These are phyloP conservation scores for Populus deltoides DNA, from an alignment of 345 rosid species.

Conservation along the genomic window DNA sequence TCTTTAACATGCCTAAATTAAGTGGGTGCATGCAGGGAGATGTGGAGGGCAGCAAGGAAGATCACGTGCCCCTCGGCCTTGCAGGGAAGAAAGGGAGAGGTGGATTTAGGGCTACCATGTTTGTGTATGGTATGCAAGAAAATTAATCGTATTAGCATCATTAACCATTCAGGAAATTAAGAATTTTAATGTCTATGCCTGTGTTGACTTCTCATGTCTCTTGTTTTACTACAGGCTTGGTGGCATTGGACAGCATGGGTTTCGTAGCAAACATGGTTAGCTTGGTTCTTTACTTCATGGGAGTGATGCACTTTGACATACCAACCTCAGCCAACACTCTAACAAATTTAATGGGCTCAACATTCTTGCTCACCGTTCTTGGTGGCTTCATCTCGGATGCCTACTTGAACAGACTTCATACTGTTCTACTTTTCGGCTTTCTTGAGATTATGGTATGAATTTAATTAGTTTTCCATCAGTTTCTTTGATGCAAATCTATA, in stretches of 20 bases:
- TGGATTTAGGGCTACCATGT: slow-evolving; percentile 20
- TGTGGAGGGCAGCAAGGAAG: slow-evolving; percentile 13
- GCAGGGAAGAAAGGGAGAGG: slow-evolving; percentile 10
- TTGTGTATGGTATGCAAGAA: slow-evolving; percentile 38
- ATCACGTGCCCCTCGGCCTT: neutral
- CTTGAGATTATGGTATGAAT: slow-evolving; percentile 42
- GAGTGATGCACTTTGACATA: slow-evolving; percentile 34
- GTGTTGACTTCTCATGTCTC: neutral
- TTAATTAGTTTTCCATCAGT: too few species aligned
- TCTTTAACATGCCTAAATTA: neutral
- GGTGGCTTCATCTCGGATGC: slow-evolving; percentile 65
- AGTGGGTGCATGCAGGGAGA: slow-evolving; percentile 10
- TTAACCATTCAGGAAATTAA: too few species aligned
- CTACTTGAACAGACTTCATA: slow-evolving; percentile 34
- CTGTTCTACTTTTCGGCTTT: slow-evolving; percentile 37
- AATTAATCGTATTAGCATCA: neutral
- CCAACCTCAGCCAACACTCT: slow-evolving; percentile 45
- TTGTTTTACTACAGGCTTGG: slow-evolving; percentile 23
- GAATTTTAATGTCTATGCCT: too few species aligned
- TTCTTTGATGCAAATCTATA: too few species aligned
- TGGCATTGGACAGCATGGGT: slow-evolving; percentile 53
- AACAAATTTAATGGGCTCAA: slow-evolving; percentile 51
- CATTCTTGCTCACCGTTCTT: slow-evolving; percentile 48
- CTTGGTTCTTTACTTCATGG: slow-evolving; percentile 39
- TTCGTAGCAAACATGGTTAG: slow-evolving; percentile 52